Conservation (phyloP, 148 eudicot genomes). For the Tetragonia tetragonoides region DNA sequence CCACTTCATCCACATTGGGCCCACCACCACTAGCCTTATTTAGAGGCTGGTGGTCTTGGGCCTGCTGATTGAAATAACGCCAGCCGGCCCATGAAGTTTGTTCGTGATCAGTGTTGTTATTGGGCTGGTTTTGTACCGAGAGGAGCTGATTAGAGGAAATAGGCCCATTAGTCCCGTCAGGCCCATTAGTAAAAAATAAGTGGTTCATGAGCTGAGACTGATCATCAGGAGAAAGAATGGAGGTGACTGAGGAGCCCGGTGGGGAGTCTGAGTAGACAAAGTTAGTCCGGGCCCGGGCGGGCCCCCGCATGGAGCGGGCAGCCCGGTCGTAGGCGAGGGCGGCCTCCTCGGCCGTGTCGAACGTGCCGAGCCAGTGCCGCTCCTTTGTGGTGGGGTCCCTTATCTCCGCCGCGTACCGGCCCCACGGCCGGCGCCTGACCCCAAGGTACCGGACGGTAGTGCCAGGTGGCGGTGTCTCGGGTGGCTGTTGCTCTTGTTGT, state of each 20-base stretch:
- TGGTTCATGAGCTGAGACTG: constrained; percentile 28
- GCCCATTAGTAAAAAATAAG: constrained; percentile 18
- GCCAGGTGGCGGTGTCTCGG: constrained; percentile 5
- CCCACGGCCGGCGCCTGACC: constrained; percentile 36
- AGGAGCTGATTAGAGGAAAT: neutral
- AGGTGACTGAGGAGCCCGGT: constrained; percentile 32
- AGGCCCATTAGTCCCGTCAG: neutral
- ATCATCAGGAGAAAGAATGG: constrained; percentile 36
- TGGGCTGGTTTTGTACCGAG: constrained; percentile 14
- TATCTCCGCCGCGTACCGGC: constrained; percentile 37
- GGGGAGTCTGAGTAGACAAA: constrained; percentile 37
- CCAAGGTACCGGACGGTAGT: constrained; percentile 25
- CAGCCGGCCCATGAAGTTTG: constrained; percentile 13
- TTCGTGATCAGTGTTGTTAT: neutral
- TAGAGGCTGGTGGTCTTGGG: neutral
- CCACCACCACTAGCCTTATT: neutral
- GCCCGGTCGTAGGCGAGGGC: constrained; percentile 40
- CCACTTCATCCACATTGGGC: constrained; percentile 22
- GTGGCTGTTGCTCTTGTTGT: constrained; percentile 5
- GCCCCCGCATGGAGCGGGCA: constrained; percentile 40
- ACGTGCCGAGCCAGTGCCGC: constrained; percentile 43
- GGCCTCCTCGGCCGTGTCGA: constrained; percentile 39
- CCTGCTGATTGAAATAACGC: constrained; percentile 6
- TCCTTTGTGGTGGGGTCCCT: constrained; percentile 37
- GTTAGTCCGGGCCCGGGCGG: constrained; percentile 33